Evolutionary conservation across 352 stramenopile species (phyloP).

Genomic region (Aphanomyces euteiches): DNA sequence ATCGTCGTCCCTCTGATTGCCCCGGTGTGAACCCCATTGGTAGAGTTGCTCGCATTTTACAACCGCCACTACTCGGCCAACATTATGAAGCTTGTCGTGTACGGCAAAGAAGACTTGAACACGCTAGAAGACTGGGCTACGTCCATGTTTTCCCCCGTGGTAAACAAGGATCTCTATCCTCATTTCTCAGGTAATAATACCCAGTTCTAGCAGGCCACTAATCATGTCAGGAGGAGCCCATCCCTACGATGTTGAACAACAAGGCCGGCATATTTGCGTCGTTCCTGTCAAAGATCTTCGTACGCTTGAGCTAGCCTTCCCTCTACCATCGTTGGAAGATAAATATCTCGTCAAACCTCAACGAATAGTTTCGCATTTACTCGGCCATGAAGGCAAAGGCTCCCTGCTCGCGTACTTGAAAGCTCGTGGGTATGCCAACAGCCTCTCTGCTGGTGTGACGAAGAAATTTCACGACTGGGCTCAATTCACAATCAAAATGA

Average conservation of each 20-base stretch:
- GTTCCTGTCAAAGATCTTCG: conserved; percentile 37
- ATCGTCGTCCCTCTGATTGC: background rate
- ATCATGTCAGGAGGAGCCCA: background rate
- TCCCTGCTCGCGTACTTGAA: conserved; percentile 85
- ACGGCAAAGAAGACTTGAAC: conserved; percentile 64
- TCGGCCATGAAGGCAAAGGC: conserved; percentile 80
- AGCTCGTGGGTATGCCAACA: conserved; percentile 37
- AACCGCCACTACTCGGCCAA: conserved; percentile 79
- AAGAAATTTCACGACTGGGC: conserved; percentile 35
- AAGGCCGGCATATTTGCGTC: conserved; percentile 29
- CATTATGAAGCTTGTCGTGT: conserved; percentile 77
- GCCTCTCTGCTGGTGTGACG: conserved; percentile 36
- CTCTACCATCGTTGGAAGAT: conserved; percentile 35
- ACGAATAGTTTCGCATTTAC: conserved; percentile 66
- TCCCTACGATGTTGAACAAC: conserved; percentile 35
- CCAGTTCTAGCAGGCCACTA: conserved; percentile 21
- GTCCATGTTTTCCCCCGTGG: conserved; percentile 41
- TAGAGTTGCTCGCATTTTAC: conserved; percentile 72
- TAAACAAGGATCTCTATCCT: conserved; percentile 41
- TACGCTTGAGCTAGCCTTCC: conserved; percentile 38
- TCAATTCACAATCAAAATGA: conserved; percentile 35
- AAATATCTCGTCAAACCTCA: conserved; percentile 34
- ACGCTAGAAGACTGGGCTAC: conserved; percentile 42
- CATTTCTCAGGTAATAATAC: conserved; percentile 36
- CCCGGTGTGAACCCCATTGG: background rate